Percentiles rank a stretch among this genome's conserved stretches.
Evolutionary conservation across 257 asterid genomes (phyloP).

Genomic region (Nicotiana sylvestris): DNA sequence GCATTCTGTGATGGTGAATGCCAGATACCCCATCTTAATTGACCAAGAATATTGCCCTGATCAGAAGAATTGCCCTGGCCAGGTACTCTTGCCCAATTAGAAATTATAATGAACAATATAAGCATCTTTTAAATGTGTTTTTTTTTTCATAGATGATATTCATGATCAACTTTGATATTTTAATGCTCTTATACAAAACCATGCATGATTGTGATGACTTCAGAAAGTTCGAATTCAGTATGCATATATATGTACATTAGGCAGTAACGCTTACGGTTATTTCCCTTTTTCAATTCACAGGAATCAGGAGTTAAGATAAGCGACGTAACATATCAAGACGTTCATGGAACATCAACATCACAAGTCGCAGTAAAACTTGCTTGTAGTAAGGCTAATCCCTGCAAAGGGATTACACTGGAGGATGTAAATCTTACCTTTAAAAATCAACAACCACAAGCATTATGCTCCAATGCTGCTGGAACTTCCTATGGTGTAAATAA

Average conservation of each 20-base stretch:
- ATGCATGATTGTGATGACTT: too few relatives aligned
- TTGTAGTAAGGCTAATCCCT: constrained; percentile 7
- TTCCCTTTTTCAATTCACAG: background rate
- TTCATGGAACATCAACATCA: constrained; percentile 9
- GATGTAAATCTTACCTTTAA: constrained; percentile 1
- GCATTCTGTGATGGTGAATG: constrained; percentile 5
- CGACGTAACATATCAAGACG: constrained; percentile 5
- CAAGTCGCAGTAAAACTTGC: constrained; percentile 1
- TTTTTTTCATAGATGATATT: too few relatives aligned
- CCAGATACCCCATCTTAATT: background rate
- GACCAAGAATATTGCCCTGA: constrained; percentile 15
- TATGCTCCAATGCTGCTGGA: constrained; percentile 13
- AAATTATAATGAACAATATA: background rate
- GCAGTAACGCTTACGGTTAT: background rate
- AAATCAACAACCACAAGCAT: constrained; percentile 10
- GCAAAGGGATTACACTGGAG: background rate
- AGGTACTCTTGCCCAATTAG: background rate
- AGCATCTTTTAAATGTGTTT: too few relatives aligned
- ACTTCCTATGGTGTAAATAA: constrained; percentile 6
- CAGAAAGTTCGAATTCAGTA: too few relatives aligned
- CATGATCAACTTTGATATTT: too few relatives aligned
- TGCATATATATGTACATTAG: background rate
- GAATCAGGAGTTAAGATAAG: constrained; percentile 14
- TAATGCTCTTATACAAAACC: too few relatives aligned
- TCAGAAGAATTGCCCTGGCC: background rate